These are phyloP conservation scores for Mortierella hygrophila DNA, from an alignment of 192 early-diverging fungal genomes.

Conservation along the genomic window DNA sequence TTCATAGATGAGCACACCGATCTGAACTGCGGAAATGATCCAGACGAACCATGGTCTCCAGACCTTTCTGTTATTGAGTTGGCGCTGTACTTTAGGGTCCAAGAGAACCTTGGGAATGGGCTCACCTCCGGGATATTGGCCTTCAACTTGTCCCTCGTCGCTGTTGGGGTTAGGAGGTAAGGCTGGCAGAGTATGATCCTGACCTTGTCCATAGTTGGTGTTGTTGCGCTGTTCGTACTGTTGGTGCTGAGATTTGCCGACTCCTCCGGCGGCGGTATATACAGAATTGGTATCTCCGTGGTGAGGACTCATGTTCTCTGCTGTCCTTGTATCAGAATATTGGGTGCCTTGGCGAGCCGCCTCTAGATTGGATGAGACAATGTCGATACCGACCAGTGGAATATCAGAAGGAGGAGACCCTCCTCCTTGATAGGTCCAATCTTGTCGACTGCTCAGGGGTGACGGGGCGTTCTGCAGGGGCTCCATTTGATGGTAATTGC, in stretches of 20 bases:
- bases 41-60: conserved; percentile 63
- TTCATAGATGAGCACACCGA: conserved; percentile 64
- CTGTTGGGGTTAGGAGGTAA: background rate
- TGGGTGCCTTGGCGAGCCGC: conserved; percentile 17
- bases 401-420: conserved; percentile 20
- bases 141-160: background rate
- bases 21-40: conserved; percentile 56
- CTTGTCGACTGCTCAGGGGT: conserved; percentile 33
- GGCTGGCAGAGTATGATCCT: conserved; percentile 5
- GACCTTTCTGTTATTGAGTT: conserved; percentile 33
- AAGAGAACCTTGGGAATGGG: conserved; percentile 43
- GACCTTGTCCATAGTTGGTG: background rate
- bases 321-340: conserved; percentile 38
- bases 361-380: conserved; percentile 48
- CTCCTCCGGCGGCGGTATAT: conserved; percentile 23
- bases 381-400: conserved; percentile 44
- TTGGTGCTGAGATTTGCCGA: background rate
- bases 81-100: conserved; percentile 54
- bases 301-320: conserved; percentile 23
- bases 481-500: conserved; percentile 38
- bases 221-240: conserved; percentile 10
- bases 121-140: conserved; percentile 17
- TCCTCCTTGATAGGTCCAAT: conserved; percentile 21
- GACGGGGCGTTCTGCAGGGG: conserved; percentile 38
- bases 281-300: background rate